Base-by-base conservation (phyloP, 1,284 basidiomycete genomes). In the Papiliotrema nemorosa region DNA sequence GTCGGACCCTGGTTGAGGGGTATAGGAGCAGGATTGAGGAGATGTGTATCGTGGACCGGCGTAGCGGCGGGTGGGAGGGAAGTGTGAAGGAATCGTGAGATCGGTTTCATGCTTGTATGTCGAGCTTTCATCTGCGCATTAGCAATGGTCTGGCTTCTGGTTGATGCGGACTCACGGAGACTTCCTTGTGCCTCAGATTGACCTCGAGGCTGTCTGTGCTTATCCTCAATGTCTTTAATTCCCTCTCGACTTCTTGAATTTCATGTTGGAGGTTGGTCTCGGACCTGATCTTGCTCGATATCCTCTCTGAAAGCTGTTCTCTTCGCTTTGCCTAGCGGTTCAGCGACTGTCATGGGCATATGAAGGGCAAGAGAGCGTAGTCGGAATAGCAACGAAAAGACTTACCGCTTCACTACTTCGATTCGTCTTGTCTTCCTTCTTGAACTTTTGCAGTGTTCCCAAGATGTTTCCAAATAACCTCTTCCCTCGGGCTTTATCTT, bases 381-480 rank as follows among this genome's bases (percentile, higher is more conserved):
- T 7, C 9, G 22, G 18, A 27, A 31, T 31, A 31, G 39, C 5
- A 4, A 13, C 12, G 24, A 22, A 43, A 7, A 14, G 29, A 31
- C 72, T 57, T 44, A 73, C 73, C 40, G 69, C 69, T 44, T 69
- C 68, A 45, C 64, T 70, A 21, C 53, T 60, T 21, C 67, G 54
- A 26, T 54, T 57, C 16, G 54, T 59, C 59, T 68, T 72, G 54
- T 74, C 72, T 20, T 75, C 73, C 40, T 70, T 73, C 57, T 72
- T 63, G 53, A 75, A 75, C 53, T 69, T 62, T 43, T 70, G 65
- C 43, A 75, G 55, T n/a, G 71, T 73, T 5, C 72, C 72, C 33
- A 75, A 53, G 9, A 75, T 52, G 49, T 73, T 73, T 0, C 73
- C 73, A 44, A 75, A 73, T 47, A 75, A 48, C 25, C 73, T 42